phyloP scores from a whole-genome alignment of 2,329 filamentous ascomycete species.

The Teratosphaeriaceae sp. region DNA sequence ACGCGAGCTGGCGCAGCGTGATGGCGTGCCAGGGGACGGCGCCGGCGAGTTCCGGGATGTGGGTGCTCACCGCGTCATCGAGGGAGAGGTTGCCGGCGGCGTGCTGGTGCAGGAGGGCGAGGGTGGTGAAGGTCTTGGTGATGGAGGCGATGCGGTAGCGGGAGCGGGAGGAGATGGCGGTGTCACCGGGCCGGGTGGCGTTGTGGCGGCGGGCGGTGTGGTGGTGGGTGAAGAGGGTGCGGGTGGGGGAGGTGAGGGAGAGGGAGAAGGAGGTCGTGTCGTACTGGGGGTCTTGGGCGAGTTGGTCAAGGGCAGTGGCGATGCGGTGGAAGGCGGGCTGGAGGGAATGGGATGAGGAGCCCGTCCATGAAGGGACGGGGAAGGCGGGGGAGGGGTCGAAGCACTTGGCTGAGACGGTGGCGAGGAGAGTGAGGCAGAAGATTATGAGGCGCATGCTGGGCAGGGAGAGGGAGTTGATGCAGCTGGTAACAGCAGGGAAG shows the following conservation, averaged over 20 bases:
- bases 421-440: background rate
- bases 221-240: conserved; percentile 33
- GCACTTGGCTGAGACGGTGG: conserved; percentile 17
- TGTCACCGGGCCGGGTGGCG: conserved; percentile 30
- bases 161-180: conserved; percentile 32
- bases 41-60: conserved; percentile 44
- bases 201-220: conserved; percentile 34
- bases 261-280: conserved; percentile 34
- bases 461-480: too few species aligned
- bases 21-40: conserved; percentile 37
- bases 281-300: conserved; percentile 25
- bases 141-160: conserved; percentile 34
- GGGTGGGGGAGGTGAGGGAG: conserved; percentile 33
- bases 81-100: conserved; percentile 45
- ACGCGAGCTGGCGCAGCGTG: conserved; percentile 36
- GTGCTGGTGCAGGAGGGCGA: conserved; percentile 49
- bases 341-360: conserved; percentile 24
- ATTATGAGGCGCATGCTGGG: background rate
- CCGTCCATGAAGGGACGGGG: conserved; percentile 26
- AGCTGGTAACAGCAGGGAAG: too few species aligned
- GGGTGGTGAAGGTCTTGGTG: conserved; percentile 43
- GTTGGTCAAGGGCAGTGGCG: conserved; percentile 18
- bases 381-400: conserved; percentile 34
- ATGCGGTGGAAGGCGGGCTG: conserved; percentile 28
- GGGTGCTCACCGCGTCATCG: conserved; percentile 37